These are phyloP conservation scores for Xylaria grammica DNA, from an alignment of 495 filamentous ascomycete species.

Conservation along the genomic window DNA sequence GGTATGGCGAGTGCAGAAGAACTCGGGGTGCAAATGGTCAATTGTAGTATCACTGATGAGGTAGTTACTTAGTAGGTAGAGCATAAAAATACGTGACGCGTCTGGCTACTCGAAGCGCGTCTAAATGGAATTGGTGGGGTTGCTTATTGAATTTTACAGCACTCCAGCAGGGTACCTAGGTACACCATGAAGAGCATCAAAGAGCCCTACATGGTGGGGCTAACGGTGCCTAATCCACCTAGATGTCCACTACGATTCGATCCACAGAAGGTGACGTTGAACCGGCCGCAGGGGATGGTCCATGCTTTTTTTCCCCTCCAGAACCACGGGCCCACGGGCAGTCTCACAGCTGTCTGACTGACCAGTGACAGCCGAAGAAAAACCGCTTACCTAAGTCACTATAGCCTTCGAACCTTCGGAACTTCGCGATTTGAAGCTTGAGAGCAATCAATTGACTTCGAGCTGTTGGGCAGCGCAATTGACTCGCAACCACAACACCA, in stretches of 20 bases:
- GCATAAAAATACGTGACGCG: slow-evolving; percentile 8
- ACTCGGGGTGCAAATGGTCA: background rate
- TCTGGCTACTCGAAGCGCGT: slow-evolving; percentile 16
- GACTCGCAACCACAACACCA: slow-evolving; percentile 46
- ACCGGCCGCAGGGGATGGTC: slow-evolving; percentile 13
- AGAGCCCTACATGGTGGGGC: too few species aligned
- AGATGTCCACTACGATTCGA: too few species aligned
- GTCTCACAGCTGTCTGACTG: slow-evolving; percentile 12
- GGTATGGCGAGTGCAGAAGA: too few species aligned
- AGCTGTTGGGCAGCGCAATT: slow-evolving; percentile 39
- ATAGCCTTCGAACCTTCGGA: background rate
- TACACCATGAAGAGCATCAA: too few species aligned
- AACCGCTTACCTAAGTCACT: slow-evolving; percentile 34
- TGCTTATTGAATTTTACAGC: too few species aligned
- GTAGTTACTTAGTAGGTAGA: too few species aligned
- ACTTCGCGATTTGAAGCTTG: slow-evolving; percentile 28
- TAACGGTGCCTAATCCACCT: too few species aligned
- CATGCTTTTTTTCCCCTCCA: background rate
- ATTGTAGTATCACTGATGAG: too few species aligned
- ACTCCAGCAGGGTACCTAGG: too few species aligned
- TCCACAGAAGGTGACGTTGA: too few species aligned
- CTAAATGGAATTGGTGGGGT: slow-evolving; percentile 19
- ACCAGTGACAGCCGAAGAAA: slow-evolving; percentile 27
- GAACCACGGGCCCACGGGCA: too few species aligned
- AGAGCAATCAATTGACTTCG: slow-evolving; percentile 14